Evolutionary conservation across 2,329 filamentous ascomycete genomes (phyloP).

Genomic region (Alternaria gaisen): DNA sequence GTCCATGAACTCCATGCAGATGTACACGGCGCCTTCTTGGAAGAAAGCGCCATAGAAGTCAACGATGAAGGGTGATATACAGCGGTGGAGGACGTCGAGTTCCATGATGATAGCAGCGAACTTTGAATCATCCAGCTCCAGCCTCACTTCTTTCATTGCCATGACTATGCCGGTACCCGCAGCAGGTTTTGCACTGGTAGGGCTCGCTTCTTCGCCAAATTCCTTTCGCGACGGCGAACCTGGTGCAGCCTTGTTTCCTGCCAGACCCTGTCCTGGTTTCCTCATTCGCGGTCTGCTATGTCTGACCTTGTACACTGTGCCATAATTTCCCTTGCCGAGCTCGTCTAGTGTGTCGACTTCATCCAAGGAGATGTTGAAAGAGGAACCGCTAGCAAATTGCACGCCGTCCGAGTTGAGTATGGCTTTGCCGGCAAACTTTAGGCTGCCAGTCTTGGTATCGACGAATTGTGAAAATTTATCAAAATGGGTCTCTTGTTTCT

Average conservation of each 20-base stretch:
- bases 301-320: slow-evolving; percentile 95
- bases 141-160: slow-evolving; percentile 98
- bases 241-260: slow-evolving; percentile 63
- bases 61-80: slow-evolving; percentile 94
- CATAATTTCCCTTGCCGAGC: slow-evolving; percentile 97
- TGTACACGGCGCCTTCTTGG: slow-evolving; percentile 98
- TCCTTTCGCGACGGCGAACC: slow-evolving; percentile 46
- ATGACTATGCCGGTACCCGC: slow-evolving; percentile 80
- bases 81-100: slow-evolving; percentile 93
- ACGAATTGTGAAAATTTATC: slow-evolving; percentile 82
- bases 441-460: slow-evolving; percentile 87
- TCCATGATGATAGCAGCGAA: slow-evolving; percentile 98
- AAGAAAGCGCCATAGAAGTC: slow-evolving; percentile 99
- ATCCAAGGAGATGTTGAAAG: slow-evolving; percentile 93
- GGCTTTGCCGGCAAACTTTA: slow-evolving; percentile 93
- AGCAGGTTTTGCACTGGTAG: slow-evolving; percentile 42
- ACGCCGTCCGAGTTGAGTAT: slow-evolving; percentile 89
- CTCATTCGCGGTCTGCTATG: slow-evolving; percentile 77
- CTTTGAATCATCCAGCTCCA: slow-evolving; percentile 96
- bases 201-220: slow-evolving; percentile 50
- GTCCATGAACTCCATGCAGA: slow-evolving; percentile 99
- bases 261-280: slow-evolving; percentile 66
- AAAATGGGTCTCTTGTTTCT: slow-evolving; percentile 58
- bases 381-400: slow-evolving; percentile 88
- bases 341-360: slow-evolving; percentile 94